A percentile compares a stretch with the other conserved stretches of the same genome.
Conservation (phyloP, 169 alveolate species). For the Plasmodium knowlesi region DNA sequence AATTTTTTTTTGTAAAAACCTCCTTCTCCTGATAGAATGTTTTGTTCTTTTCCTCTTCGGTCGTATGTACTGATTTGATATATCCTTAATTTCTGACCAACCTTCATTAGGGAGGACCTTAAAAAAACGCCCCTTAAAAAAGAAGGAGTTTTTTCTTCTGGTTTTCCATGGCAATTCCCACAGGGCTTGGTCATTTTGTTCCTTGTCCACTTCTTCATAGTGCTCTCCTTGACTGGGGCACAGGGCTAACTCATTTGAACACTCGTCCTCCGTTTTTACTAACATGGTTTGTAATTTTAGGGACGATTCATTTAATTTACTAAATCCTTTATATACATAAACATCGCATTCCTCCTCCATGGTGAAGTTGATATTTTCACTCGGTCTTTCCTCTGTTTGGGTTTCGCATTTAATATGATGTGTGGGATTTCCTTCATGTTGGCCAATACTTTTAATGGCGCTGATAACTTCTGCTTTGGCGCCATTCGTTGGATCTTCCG, state of each 20-base stretch:
- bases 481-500: neutral
- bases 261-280: constrained; percentile 32
- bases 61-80: constrained; percentile 55
- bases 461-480: neutral
- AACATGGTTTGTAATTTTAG: constrained; percentile 42
- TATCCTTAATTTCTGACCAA: constrained; percentile 67
- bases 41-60: constrained; percentile 72
- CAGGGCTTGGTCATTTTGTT: constrained; percentile 20
- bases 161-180: constrained; percentile 74
- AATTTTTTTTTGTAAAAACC: constrained; percentile 73
- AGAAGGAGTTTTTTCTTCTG: constrained; percentile 50
- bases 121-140: constrained; percentile 67
- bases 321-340: constrained; percentile 54
- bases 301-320: constrained; percentile 45
- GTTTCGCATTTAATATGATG: neutral
- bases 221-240: constrained; percentile 4
- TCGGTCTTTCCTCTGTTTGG: neutral
- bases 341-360: constrained; percentile 68
- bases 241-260: constrained; percentile 12
- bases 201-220: constrained; percentile 50
- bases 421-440: neutral
- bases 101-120: constrained; percentile 59
- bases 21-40: constrained; percentile 63
- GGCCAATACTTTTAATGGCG: neutral
- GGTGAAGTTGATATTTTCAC: constrained; percentile 35